phyloP scores from a whole-genome alignment of 2,329 filamentous ascomycete species.

The Fusarium cyanostomum region DNA sequence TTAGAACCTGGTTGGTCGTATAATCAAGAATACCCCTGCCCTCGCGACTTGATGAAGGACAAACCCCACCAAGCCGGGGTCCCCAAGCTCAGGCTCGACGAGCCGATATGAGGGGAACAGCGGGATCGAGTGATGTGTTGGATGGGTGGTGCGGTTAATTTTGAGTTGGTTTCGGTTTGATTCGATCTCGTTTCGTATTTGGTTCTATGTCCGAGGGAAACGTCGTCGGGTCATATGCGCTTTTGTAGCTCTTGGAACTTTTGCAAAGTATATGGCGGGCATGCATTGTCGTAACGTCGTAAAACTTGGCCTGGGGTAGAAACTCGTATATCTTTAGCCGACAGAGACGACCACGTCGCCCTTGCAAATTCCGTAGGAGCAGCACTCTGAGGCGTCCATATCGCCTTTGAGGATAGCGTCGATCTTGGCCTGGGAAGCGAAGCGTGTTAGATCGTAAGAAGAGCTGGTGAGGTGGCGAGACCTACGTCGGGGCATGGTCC shows the following conservation, averaged over 20 bases:
- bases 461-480: not conserved
- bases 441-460: constrained; percentile 7
- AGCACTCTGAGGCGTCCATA: constrained; percentile 60
- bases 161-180: not conserved
- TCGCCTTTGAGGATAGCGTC: constrained; percentile 59
- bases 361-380: constrained; percentile 63
- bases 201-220: not conserved
- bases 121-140: not conserved
- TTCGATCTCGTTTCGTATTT: not conserved
- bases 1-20: not conserved
- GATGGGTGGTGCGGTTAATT: not conserved
- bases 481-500: constrained; percentile 50
- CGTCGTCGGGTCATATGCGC: not conserved
- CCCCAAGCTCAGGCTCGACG: not conserved
- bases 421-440: constrained; percentile 43
- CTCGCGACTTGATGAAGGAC: not conserved
- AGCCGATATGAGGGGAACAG: not conserved
- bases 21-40: not conserved
- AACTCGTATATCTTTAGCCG: constrained; percentile 40
- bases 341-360: constrained; percentile 60
- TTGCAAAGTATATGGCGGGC: not conserved
- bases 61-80: not conserved
- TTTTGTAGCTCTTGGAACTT: not conserved
- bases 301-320: constrained; percentile 10
- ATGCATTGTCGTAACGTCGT: constrained; percentile 35